Conservation (phyloP, 768 basidiomycete species). For the Boletellus sp. region DNA sequence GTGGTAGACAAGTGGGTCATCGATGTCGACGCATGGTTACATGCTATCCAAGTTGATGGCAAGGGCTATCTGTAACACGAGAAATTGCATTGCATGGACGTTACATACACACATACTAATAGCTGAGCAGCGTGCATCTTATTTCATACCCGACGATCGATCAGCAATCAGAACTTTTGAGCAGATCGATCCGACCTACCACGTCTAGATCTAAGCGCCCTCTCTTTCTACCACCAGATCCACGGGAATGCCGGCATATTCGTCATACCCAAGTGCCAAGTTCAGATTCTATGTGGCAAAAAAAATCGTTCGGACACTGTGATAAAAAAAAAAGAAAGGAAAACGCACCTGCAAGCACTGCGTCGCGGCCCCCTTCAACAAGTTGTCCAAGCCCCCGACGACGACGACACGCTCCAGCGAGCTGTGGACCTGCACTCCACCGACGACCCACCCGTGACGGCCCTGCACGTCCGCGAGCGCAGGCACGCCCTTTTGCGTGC, state of each 20-base stretch:
- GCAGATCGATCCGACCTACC: too few relatives aligned
- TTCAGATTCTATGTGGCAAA: conserved; percentile 68
- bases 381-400: conserved; percentile 94
- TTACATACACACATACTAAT: too few relatives aligned
- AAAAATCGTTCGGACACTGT: not conserved
- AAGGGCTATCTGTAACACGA: too few relatives aligned
- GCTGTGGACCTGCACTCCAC: conserved; percentile 92
- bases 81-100: too few relatives aligned
- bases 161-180: too few relatives aligned
- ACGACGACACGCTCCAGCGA: conserved; percentile 88
- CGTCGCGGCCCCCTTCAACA: conserved; percentile 98
- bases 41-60: too few relatives aligned
- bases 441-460: conserved; percentile 86
- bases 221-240: not conserved
- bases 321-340: not conserved
- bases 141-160: too few relatives aligned
- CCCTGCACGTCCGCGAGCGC: conserved; percentile 70
- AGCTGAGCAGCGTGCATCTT: too few relatives aligned
- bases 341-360: conserved; percentile 86
- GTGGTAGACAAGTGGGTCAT: not conserved
- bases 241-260: conserved; percentile 71
- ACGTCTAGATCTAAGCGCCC: too few relatives aligned
- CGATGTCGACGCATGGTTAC: not conserved
- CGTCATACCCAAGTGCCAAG: conserved; percentile 82
- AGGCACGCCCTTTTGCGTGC: conserved; percentile 65